These are phyloP conservation scores for Saitozyma podzolica DNA, from an alignment of 768 basidiomycete genomes.

Conservation along the genomic window DNA sequence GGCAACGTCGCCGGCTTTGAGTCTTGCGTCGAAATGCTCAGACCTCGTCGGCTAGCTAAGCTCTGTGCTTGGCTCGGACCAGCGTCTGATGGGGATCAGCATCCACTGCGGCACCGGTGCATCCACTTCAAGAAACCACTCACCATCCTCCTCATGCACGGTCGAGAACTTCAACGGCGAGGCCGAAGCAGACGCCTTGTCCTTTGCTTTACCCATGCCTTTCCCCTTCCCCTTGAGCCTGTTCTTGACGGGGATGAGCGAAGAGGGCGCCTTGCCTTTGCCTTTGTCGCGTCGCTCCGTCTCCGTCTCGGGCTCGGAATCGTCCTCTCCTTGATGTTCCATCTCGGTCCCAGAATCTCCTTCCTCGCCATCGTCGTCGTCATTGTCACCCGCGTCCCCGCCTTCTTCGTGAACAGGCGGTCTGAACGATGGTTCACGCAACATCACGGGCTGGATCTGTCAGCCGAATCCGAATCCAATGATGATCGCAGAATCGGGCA, in stretches of 20 bases:
- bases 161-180: slow-evolving; percentile 30
- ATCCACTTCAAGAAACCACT: not conserved
- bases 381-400: slow-evolving; percentile 38
- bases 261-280: slow-evolving; percentile 9
- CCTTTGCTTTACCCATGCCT: slow-evolving; percentile 21
- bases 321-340: slow-evolving; percentile 16
- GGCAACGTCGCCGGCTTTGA: not conserved
- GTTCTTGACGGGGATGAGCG: slow-evolving; percentile 5
- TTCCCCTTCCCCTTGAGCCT: slow-evolving; percentile 32
- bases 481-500: not conserved
- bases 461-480: slow-evolving; percentile 9
- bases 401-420: slow-evolving; percentile 25
- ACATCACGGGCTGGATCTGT: slow-evolving; percentile 47
- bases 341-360: slow-evolving; percentile 26
- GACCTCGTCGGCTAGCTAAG: too few relatives aligned
- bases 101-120: too few relatives aligned
- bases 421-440: slow-evolving; percentile 44
- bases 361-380: slow-evolving; percentile 31
- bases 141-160: slow-evolving; percentile 39
- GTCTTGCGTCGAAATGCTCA: too few relatives aligned
- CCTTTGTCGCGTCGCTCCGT: slow-evolving; percentile 21
- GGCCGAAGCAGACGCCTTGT: slow-evolving; percentile 1
- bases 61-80: too few relatives aligned
- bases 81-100: too few relatives aligned
- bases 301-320: slow-evolving; percentile 42